Base-by-base conservation (phyloP, 2,329 filamentous ascomycete genomes). In the Stagonosporopsis vannaccii region DNA sequence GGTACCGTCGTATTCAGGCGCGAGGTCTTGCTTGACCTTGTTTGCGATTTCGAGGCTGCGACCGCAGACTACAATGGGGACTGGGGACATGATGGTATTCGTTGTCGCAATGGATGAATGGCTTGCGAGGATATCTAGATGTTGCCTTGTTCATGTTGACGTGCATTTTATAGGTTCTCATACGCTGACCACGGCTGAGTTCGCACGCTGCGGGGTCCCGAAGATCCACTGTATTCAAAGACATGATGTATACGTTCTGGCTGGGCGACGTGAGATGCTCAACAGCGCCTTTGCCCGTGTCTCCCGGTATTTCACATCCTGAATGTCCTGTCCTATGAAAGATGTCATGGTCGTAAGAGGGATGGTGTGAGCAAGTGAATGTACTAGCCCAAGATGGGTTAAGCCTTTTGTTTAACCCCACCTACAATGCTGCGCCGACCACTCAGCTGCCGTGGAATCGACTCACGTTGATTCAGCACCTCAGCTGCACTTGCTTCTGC, bases 1-100 rank as follows among this genome's bases (percentile, higher is more conserved):
- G 60, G 15, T 46, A 65, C 60, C 58, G 43, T 66, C 58, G 11
- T 17, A 17, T 35, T 35, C 15, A 15, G 32, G 32, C 3, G 32
- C 32, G 2, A 67, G 36, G 17, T 33, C 41, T 22, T 51, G n/a
- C 7, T 46, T 35, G 32, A 60, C 61, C 13, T 35, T 48, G 2
- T 40, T 39, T 12, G 55, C 59, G 11, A 66, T 58, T 19, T 33
- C 41, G 1, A 49, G 26, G 15, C 49, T 56, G 26, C 25, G 53
- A 8, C 62, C 62, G 44, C 63, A 60, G 2, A 66, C 37, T 12
- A 67, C 19, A 25, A 62, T 52, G 1, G 62, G 64, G 5, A 62
- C 56, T 9, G 51, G 47, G 12, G 56, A 36, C 56, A 63, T 61
- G 19, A 12, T 41, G 32, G 4, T n/a, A n/a, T n/a, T n/a, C n/a